These are phyloP conservation scores for Mallotus repandus DNA, from an alignment of 441 rosid genomes.

Conservation along the genomic window DNA sequence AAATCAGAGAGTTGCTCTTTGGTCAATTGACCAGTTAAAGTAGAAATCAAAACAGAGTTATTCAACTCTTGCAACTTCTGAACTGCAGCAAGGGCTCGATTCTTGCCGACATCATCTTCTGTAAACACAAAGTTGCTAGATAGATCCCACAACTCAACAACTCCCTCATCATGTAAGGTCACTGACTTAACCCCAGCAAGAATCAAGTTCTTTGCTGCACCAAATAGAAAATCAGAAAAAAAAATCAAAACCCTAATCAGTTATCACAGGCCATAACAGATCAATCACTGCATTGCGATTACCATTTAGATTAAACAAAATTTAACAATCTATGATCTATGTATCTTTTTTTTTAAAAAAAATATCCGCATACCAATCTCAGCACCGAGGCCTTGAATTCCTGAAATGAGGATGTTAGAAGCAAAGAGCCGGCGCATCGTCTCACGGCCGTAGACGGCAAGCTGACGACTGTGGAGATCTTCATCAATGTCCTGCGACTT, in stretches of 20 bases:
- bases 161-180: constrained; percentile 76
- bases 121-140: constrained; percentile 75
- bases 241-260: background rate
- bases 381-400: constrained; percentile 87
- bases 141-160: constrained; percentile 83
- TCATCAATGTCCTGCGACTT: constrained; percentile 75
- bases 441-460: constrained; percentile 93
- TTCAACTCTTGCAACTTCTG: constrained; percentile 90
- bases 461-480: constrained; percentile 95
- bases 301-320: no score
- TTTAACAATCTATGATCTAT: background rate
- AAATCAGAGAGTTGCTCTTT: constrained; percentile 69
- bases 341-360: background rate
- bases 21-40: constrained; percentile 61
- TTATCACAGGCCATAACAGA: background rate
- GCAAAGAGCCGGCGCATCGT: constrained; percentile 88
- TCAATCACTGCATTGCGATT: background rate
- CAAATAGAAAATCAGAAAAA: background rate
- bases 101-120: constrained; percentile 79
- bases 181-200: constrained; percentile 95
- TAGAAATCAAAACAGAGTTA: constrained; percentile 66
- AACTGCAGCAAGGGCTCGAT: constrained; percentile 82
- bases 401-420: constrained; percentile 75
- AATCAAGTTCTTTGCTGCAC: constrained; percentile 80
- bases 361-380: constrained; percentile 63